Conservation (phyloP, 2,329 filamentous ascomycete species). For the Trichoderma simmonsii region DNA sequence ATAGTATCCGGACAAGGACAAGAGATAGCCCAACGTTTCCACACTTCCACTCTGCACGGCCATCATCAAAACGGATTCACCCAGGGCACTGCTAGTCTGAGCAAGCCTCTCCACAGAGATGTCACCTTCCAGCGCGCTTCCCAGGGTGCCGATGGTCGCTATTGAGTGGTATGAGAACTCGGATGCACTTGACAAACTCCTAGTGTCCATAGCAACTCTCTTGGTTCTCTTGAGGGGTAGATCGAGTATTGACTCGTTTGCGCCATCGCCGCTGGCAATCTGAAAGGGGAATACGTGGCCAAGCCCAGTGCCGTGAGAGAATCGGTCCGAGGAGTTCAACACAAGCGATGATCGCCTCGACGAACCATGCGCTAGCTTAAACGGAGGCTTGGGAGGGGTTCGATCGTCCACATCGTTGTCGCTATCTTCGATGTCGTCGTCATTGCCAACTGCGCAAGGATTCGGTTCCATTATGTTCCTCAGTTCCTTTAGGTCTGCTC, state of each 20-base stretch:
- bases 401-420: conserved; percentile 45
- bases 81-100: conserved; percentile 65
- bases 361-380: conserved; percentile 44
- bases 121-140: conserved; percentile 76
- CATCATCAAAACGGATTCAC: conserved; percentile 89
- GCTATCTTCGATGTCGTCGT: conserved; percentile 47
- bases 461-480: conserved; percentile 76
- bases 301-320: conserved; percentile 58
- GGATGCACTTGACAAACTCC: conserved; percentile 84
- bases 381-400: conserved; percentile 40
- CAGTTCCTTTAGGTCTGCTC: conserved; percentile 73
- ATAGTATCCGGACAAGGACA: conserved; percentile 75
- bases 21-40: conserved; percentile 72
- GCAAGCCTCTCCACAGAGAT: conserved; percentile 76
- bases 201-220: conserved; percentile 83
- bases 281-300: conserved; percentile 93
- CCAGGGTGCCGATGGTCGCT: conserved; percentile 70
- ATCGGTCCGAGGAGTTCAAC: conserved; percentile 46
- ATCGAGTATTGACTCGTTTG: conserved; percentile 28
- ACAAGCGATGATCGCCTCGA: conserved; percentile 43
- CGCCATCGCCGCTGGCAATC: conserved; percentile 42
- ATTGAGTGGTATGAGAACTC: conserved; percentile 79
- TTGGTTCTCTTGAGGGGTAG: conserved; percentile 56
- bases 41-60: conserved; percentile 70
- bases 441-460: conserved; percentile 42